A percentile compares a stretch with the other conserved stretches of the same genome.
phyloP scores from a whole-genome alignment of 2,329 filamentous ascomycete genomes.

The Rutstroemia sp. region DNA sequence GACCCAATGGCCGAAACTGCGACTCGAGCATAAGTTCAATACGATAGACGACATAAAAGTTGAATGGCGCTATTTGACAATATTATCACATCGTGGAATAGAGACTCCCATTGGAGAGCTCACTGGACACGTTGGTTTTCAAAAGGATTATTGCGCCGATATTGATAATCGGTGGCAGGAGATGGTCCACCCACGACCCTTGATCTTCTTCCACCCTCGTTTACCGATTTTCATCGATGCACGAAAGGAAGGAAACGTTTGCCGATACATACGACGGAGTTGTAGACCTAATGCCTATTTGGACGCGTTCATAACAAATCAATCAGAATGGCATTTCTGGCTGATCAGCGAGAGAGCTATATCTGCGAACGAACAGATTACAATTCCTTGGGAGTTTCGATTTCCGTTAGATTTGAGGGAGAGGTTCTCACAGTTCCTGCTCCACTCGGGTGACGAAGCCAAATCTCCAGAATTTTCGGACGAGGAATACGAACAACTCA shows the following conservation, averaged over 20 bases:
- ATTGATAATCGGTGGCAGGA: slow-evolving; percentile 61
- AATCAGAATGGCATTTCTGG: slow-evolving; percentile 84
- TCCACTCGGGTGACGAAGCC: slow-evolving; percentile 42
- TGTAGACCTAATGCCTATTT: slow-evolving; percentile 85
- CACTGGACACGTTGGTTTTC: slow-evolving; percentile 67
- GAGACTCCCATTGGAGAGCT: slow-evolving; percentile 53
- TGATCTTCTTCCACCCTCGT: slow-evolving; percentile 80
- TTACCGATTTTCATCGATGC: slow-evolving; percentile 93
- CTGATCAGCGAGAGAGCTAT: slow-evolving; percentile 78
- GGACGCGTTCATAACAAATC: slow-evolving; percentile 68
- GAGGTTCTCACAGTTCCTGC: too few relatives aligned
- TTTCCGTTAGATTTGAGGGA: slow-evolving; percentile 35
- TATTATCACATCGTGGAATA: slow-evolving; percentile 32
- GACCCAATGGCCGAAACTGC: slow-evolving; percentile 25
- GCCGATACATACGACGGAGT: slow-evolving; percentile 86
- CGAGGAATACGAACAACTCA: slow-evolving; percentile 51
- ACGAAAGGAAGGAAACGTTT: slow-evolving; percentile 73
- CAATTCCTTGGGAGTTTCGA: slow-evolving; percentile 60
- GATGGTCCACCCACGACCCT: slow-evolving; percentile 57
- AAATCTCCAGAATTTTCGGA: slow-evolving; percentile 36
- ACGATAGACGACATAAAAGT: slow-evolving; percentile 39
- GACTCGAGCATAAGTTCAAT: slow-evolving; percentile 21
- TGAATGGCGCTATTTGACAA: slow-evolving; percentile 61
- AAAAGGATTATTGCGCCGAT: slow-evolving; percentile 64
- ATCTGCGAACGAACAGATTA: slow-evolving; percentile 54